A percentile compares a stretch with the other conserved stretches of the same genome.
Evolutionary conservation across 805 yeast genomes (phyloP).

Genomic region (Henningerozyma blattae): DNA sequence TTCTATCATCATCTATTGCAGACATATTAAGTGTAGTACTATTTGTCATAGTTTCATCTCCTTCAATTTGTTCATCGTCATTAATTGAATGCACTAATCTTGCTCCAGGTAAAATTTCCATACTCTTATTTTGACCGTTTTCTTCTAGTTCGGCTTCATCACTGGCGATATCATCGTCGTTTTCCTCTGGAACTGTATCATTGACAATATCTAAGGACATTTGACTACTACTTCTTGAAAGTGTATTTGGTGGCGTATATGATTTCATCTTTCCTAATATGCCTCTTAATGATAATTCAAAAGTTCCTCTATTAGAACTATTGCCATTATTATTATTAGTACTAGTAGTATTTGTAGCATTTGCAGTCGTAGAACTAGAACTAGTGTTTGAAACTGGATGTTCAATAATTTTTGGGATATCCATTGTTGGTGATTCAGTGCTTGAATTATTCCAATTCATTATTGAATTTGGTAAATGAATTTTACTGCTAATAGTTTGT

Average conservation of each 20-base stretch:
- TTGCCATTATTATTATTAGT: neutral
- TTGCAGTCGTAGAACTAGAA: too few relatives aligned
- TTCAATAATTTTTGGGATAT: too few relatives aligned
- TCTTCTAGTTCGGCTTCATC: neutral
- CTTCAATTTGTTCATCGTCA: slow-evolving; percentile 6
- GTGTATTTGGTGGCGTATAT: slow-evolving; percentile 18
- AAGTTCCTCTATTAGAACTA: too few relatives aligned
- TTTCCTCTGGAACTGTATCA: neutral
- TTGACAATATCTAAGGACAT: slow-evolving; percentile 8
- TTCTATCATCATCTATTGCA: neutral
- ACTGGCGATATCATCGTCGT: neutral
- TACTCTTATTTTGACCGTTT: neutral
- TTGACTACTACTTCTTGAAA: slow-evolving; percentile 10
- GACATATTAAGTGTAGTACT: too few relatives aligned
- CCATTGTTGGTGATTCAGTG: too few relatives aligned
- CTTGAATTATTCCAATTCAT: neutral
- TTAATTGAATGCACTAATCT: neutral
- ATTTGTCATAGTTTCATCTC: slow-evolving; percentile 12
- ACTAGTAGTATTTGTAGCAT: too few relatives aligned
- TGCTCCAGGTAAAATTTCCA: neutral
- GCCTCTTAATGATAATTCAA: slow-evolving; percentile 17
- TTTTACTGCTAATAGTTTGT: slow-evolving; percentile 10
- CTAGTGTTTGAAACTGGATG: too few relatives aligned
- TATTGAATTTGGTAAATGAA: slow-evolving; percentile 9
- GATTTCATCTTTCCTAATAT: slow-evolving; percentile 21